Evolutionary conservation across 169 alveolate genomes (phyloP).

Genomic region (Cryptosporidium bovis): DNA sequence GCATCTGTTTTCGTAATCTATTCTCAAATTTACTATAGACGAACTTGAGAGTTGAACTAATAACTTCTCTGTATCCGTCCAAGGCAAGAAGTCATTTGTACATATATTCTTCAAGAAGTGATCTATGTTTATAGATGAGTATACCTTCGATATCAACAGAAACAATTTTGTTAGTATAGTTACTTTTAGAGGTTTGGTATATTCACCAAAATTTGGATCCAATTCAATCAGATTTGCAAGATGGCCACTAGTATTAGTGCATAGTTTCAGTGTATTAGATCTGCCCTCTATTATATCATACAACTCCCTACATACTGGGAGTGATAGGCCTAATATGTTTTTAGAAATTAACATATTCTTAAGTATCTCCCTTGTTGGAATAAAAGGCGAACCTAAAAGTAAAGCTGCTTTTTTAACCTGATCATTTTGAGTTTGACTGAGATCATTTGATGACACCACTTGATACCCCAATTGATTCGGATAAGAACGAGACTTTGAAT

Average conservation of each 20-base stretch:
- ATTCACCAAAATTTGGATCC: constrained; percentile 75
- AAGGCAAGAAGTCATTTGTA: constrained; percentile 85
- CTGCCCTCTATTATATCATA: constrained; percentile 83
- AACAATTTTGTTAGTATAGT: constrained; percentile 87
- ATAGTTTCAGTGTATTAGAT: constrained; percentile 78
- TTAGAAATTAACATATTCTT: constrained; percentile 82
- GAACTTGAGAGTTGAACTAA: constrained; percentile 77
- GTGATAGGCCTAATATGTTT: constrained; percentile 82
- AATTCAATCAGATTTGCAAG: constrained; percentile 63
- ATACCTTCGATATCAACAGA: constrained; percentile 85
- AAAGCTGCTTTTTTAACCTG: constrained; percentile 88
- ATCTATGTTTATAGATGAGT: constrained; percentile 86
- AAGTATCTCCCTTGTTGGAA: constrained; percentile 89
- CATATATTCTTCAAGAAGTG: constrained; percentile 86
- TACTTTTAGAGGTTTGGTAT: constrained; percentile 84
- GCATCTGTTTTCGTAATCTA: constrained; percentile 53
- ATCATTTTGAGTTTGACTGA: constrained; percentile 48
- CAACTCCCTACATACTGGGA: constrained; percentile 82
- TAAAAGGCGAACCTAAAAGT: constrained; percentile 84
- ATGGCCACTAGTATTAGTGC: constrained; percentile 67
- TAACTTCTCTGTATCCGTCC: constrained; percentile 88
- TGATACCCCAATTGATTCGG: background rate
- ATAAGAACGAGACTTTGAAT: constrained; percentile 26
- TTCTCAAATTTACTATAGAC: constrained; percentile 46
- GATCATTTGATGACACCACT: background rate